Conservation (phyloP, 805 yeast species). For the Pichia membranifaciens region DNA sequence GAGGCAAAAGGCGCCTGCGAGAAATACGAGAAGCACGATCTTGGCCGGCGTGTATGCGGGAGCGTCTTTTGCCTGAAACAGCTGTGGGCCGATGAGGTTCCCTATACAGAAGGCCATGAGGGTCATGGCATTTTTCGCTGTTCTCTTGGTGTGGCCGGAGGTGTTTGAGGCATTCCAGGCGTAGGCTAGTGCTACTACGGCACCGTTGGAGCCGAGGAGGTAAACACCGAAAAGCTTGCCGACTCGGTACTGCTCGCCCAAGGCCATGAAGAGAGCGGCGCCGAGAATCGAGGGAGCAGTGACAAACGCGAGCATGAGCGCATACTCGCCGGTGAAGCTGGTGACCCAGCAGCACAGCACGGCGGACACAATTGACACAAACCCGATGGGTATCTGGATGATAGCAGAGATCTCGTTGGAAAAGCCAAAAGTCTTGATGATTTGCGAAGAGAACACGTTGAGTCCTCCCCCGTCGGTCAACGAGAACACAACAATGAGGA, state of each 20-base stretch:
- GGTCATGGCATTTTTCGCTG: conserved; percentile 39
- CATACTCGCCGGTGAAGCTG: conserved; percentile 34
- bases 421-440: conserved; percentile 29
- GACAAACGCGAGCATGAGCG: conserved; percentile 14
- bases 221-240: conserved; percentile 29
- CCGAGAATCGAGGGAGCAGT: conserved; percentile 21
- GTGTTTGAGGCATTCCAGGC: conserved; percentile 31
- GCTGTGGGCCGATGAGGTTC: conserved; percentile 48
- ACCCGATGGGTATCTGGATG: conserved; percentile 31
- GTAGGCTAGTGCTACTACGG: conserved; percentile 17
- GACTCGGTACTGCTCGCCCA: conserved; percentile 23
- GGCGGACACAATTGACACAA: conserved; percentile 26
- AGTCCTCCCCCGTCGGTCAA: conserved; percentile 31
- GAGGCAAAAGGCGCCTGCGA: conserved; percentile 1
- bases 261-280: conserved; percentile 20
- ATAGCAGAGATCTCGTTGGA: conserved; percentile 27
- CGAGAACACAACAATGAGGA: conserved; percentile 20
- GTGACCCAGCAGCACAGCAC: conserved; percentile 27
- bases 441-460: conserved; percentile 21
- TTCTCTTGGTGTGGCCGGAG: conserved; percentile 47
- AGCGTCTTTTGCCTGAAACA: conserved; percentile 42
- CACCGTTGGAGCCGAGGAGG: conserved; percentile 25
- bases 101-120: conserved; percentile 42
- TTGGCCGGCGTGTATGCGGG: conserved; percentile 44
- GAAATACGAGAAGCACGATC: conserved; percentile 27